Base-by-base conservation (phyloP, 352 stramenopile genomes). In the Phytophthora meadii region DNA sequence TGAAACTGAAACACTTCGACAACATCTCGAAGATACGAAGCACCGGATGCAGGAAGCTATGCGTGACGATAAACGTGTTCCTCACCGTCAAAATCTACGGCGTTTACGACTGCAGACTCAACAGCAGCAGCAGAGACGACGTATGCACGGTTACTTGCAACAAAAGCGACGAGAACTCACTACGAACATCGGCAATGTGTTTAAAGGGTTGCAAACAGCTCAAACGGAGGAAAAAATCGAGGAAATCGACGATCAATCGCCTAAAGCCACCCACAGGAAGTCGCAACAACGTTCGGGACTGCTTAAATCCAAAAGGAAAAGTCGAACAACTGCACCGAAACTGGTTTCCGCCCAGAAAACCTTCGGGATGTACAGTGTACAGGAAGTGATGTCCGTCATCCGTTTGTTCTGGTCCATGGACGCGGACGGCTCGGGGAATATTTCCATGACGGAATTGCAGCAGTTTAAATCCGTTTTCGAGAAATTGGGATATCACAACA, bases 391-490 rank as follows among this genome's bases (percentile, higher is more conserved):
- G 84, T 85, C 82, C 4, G 72, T 92, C 5, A 87, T 92, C 25
- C 81, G 84, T 1, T 70, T 92, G 4, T 92, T 92, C 54, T 87
- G 78, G 77, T 79, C 68, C 36, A 89, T 92, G 74, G 82, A 92
- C 47, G 68, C 77, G n/a, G 84, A 92, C 46, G 55, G 63, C 51
- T 92, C 84, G 11, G 84, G 84, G 0, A 74, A 65, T n/a, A 78
- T 92, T 14, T 77, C 78, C 12, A 49, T 89, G 44, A 25, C 47
- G 1, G 84, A 92, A 52, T 54, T 92, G 30, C 72, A 88, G 12
- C 56, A 76, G 14, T 92, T 78, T 72, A 77, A 80, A 24, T 25
- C 72, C 4, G 84, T 86, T 40, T 90, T 92, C 49, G 82, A 90
- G 14, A 87, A 88, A 39, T 64, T 92, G 37, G 80, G 82, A 4